Conservation (phyloP, 257 asterid genomes). For the Plectranthus barbatus region DNA sequence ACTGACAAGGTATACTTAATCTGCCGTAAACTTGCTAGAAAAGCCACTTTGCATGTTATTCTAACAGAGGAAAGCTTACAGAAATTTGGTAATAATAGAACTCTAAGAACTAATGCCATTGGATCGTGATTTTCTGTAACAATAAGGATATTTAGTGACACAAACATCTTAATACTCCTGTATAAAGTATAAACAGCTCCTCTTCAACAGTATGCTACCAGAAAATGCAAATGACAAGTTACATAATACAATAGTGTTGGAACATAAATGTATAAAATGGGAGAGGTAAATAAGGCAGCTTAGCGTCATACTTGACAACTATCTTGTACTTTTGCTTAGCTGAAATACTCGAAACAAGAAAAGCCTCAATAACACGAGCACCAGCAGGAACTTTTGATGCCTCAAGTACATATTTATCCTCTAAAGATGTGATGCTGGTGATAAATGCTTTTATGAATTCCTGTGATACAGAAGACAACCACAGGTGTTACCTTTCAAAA, state of each 20-base stretch:
- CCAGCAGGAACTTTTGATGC: conserved; percentile 76
- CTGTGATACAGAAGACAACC: conserved; percentile 27
- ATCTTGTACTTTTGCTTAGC: conserved; percentile 71
- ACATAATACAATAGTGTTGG: neutral
- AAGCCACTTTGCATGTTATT: neutral
- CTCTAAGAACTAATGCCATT: neutral
- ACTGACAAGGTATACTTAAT: neutral
- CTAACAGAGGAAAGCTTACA: neutral
- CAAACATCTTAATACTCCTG: neutral
- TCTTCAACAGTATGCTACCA: neutral
- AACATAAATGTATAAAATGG: neutral
- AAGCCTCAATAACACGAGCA: conserved; percentile 85
- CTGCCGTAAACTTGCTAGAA: neutral
- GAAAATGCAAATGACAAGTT: neutral
- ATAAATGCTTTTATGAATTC: conserved; percentile 56
- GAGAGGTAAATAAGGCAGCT: conserved; percentile 9
- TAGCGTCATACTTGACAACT: conserved; percentile 52
- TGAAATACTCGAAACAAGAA: conserved; percentile 62
- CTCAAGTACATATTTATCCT: conserved; percentile 52
- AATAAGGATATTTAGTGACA: neutral
- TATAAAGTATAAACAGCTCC: neutral
- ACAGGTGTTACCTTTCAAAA: conserved; percentile 3
- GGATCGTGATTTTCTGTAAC: neutral
- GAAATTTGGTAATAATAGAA: neutral
- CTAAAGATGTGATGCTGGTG: conserved; percentile 65